Conservation (phyloP, 2,329 filamentous ascomycete genomes). For the Fusarium staphyleae region DNA sequence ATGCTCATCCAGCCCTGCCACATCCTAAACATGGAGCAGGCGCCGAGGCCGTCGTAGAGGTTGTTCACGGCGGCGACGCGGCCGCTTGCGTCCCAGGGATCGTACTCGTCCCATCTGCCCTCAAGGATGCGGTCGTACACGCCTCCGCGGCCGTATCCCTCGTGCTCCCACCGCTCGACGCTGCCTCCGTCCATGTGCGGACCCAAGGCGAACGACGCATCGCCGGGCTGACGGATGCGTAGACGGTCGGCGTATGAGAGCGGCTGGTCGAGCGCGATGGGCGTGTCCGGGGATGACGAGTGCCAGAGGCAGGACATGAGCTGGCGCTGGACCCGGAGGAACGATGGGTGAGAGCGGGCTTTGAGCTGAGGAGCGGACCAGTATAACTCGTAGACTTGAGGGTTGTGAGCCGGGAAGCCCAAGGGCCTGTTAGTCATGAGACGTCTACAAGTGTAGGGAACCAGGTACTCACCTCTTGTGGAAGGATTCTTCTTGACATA, state of each 20-base stretch:
- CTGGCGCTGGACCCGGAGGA: conserved; percentile 66
- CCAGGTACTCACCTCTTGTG: conserved; percentile 55
- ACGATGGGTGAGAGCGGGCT: conserved; percentile 70
- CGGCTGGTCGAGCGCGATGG: conserved; percentile 61
- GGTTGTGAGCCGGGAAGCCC: conserved; percentile 72
- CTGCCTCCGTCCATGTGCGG: conserved; percentile 78
- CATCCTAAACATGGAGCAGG: conserved; percentile 85
- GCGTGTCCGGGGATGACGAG: conserved; percentile 55
- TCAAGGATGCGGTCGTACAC: conserved; percentile 78
- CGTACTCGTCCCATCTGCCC: conserved; percentile 81
- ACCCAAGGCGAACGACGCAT: conserved; percentile 73
- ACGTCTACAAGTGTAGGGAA: neutral
- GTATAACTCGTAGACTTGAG: conserved; percentile 78
- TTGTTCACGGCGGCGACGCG: conserved; percentile 74
- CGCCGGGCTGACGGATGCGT: conserved; percentile 75
- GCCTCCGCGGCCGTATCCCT: conserved; percentile 69
- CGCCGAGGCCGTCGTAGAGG: conserved; percentile 80
- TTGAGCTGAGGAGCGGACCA: conserved; percentile 74
- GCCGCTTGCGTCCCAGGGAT: conserved; percentile 79
- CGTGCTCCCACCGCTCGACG: conserved; percentile 75
- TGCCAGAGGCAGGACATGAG: conserved; percentile 70
- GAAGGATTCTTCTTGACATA: conserved; percentile 70
- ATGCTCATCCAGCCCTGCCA: conserved; percentile 91
- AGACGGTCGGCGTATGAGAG: conserved; percentile 75
- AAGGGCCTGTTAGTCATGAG: neutral